phyloP scores from a whole-genome alignment of 176 grass and related monocot species.

The Aegilops umbellulata region DNA sequence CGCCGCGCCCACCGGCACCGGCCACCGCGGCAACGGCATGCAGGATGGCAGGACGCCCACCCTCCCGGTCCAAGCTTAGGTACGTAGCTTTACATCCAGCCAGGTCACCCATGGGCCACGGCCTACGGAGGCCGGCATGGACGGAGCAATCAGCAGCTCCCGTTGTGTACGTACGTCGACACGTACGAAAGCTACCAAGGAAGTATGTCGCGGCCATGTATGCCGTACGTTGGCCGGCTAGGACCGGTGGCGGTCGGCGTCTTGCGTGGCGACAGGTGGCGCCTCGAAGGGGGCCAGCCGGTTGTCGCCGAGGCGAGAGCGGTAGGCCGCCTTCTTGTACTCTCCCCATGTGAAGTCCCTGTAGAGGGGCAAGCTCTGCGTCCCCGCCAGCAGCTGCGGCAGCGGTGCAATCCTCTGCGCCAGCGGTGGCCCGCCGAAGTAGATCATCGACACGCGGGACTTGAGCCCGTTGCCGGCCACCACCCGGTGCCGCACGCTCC shows the following conservation, averaged over 20 bases:
- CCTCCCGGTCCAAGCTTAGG: no score
- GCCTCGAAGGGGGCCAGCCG: slow-evolving; percentile 67
- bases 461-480: slow-evolving; percentile 47
- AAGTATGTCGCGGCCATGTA: neutral
- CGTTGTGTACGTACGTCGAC: neutral
- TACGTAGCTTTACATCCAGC: neutral
- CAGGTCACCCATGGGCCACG: slow-evolving; percentile 4
- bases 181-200: neutral
- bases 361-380: slow-evolving; percentile 50
- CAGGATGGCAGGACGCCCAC: no score
- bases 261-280: neutral
- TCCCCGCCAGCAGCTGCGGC: slow-evolving; percentile 53
- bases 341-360: slow-evolving; percentile 83
- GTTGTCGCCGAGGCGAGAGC: slow-evolving; percentile 71
- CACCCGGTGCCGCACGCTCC: slow-evolving; percentile 75
- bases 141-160: neutral
- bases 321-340: slow-evolving; percentile 84
- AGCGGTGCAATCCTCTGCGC: slow-evolving; percentile 62
- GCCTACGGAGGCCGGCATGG: neutral
- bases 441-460: slow-evolving; percentile 80
- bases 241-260: neutral
- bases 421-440: slow-evolving; percentile 70
- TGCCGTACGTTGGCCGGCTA: neutral
- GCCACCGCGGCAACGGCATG: neutral
- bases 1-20: neutral